Conservation (phyloP, 768 basidiomycete species). For the Pleurotus djamor region DNA sequence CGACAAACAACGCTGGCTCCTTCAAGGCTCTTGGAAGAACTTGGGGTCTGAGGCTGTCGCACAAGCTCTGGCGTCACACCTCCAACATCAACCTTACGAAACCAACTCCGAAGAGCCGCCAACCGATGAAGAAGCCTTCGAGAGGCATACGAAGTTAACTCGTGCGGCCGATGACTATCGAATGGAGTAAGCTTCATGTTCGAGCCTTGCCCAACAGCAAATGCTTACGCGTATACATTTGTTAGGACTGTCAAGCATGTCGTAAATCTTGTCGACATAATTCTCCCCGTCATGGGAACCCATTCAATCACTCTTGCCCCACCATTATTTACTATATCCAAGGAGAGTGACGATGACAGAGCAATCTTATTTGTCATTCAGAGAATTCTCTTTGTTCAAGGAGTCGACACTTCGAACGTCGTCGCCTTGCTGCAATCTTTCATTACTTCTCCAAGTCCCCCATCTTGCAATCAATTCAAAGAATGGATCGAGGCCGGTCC, state of each 20-base stretch:
- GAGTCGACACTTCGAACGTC: not conserved
- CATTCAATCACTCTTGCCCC: not conserved
- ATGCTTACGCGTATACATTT: not conserved
- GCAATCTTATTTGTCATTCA: not conserved
- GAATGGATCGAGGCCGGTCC: not conserved
- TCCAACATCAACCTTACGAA: not conserved
- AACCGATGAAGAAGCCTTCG: not conserved
- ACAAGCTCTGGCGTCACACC: not conserved
- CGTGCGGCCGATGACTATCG: not conserved
- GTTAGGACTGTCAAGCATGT: not conserved
- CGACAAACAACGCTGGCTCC: not conserved
- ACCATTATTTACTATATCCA: not conserved
- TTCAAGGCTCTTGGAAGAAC: not conserved
- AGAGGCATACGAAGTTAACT: not conserved
- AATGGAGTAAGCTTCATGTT: not conserved
- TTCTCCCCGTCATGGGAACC: not conserved
- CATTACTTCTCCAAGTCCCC: not conserved
- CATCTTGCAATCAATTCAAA: not conserved
- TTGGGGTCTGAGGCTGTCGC: not conserved
- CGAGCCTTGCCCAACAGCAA: not conserved
- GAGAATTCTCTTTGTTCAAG: not conserved
- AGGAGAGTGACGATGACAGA: not conserved
- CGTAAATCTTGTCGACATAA: not conserved
- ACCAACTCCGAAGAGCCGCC: not conserved
- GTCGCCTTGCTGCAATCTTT: not conserved